Evolutionary conservation across 345 rosid species (phyloP).

Genomic region (Brassica carinata): DNA sequence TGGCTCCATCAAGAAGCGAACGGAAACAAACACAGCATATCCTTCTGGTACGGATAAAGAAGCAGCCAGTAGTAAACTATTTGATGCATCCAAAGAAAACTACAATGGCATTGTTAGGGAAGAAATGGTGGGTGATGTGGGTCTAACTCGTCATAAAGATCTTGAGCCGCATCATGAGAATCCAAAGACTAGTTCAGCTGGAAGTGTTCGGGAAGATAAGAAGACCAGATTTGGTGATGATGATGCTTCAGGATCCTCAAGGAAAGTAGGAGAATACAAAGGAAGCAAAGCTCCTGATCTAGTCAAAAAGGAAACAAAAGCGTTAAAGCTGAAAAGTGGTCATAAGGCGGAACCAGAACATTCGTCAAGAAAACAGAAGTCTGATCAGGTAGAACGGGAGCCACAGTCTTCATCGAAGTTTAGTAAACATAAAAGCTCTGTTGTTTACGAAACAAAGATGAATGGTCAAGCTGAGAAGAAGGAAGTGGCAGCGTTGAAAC

Average conservation of each 20-base stretch:
- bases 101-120: not conserved
- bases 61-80: not conserved
- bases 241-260: not conserved
- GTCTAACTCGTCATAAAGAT: not conserved
- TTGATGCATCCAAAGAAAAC: not conserved
- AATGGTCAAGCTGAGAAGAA: not conserved
- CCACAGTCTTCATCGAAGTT: not conserved
- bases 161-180: not conserved
- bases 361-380: not conserved
- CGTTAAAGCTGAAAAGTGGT: not conserved
- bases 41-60: not conserved
- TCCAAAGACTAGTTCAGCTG: not conserved
- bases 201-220: not conserved
- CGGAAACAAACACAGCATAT: not conserved
- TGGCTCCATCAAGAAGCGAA: not conserved
- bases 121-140: not conserved
- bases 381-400: not conserved
- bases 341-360: not conserved
- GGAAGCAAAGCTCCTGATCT: not conserved
- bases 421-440: not conserved
- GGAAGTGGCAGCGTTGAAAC: not conserved
- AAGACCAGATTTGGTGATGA: not conserved
- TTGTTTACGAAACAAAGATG: not conserved
- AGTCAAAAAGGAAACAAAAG: not conserved
- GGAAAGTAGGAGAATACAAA: not conserved